Base-by-base conservation (phyloP, 257 asterid genomes). In the Phtheirospermum japonicum region DNA sequence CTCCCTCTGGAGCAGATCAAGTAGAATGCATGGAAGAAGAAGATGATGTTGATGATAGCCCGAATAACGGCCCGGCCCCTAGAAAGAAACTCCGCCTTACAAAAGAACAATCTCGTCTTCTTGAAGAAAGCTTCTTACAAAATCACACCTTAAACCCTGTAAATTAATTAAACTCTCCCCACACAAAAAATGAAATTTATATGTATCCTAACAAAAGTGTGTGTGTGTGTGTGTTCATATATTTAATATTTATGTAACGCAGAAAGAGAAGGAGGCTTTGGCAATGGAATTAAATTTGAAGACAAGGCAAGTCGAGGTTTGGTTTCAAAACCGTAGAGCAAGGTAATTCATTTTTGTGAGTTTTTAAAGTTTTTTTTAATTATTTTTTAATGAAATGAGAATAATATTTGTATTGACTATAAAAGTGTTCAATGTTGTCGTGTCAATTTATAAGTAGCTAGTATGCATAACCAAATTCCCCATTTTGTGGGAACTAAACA, bases 321-420 rank as follows among this genome's bases (percentile, higher is more conserved):
- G 96, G 96, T 89, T 89, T 80, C 96, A 89, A 68, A 89, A 89
- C 78, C 92, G 93, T 61, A 75, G 96, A 77, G 96, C 96, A 74
- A 89, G 96, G 96, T 89, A 76, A 0, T 16, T 36, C 4, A 7
- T 7, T 33, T 33, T 4, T 4, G 4, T 8, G 9, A 33, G 1
- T 23, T 23, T 2, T 33, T 8, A 33, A 6, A 2, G 34, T 31
- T 31, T 31, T 31, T 37, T 37, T 6, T 37, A 37, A 37, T 37
- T 37, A 31, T 31, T 6, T n/a, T n/a, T n/a, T n/a, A 31, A 31
- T 31, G 34, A 6, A 6, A 31, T 6, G 34, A 31, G 6, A 6
- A 2, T 3, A 31, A 31, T 31, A 31, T 6, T 31, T 31, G 3
- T 31, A n/a, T n/a, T n/a, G n/a, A n/a, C n/a, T n/a, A n/a, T n/a